Evolutionary conservation across 805 yeast genomes (phyloP).

Genomic region (Schizosaccharomyces octosporus): DNA sequence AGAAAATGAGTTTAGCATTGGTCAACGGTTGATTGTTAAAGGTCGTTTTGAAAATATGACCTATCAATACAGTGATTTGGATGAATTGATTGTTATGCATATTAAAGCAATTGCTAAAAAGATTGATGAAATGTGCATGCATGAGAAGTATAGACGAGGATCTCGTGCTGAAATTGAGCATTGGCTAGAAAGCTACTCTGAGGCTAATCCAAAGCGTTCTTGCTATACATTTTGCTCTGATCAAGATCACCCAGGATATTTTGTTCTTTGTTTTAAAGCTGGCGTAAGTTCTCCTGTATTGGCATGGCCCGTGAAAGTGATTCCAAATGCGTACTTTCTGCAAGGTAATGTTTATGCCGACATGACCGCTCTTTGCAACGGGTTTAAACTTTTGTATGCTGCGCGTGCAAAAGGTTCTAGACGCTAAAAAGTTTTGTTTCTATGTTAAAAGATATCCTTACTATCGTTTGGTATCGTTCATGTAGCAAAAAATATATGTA

Average conservation of each 20-base stretch:
- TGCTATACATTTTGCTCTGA: slow-evolving; percentile 80
- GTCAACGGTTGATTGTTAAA: slow-evolving; percentile 29
- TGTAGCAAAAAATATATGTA: background rate
- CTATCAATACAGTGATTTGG: slow-evolving; percentile 58
- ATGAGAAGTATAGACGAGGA: slow-evolving; percentile 75
- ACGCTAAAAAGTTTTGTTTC: background rate
- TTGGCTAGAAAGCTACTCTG: slow-evolving; percentile 71
- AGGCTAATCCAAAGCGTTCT: slow-evolving; percentile 73
- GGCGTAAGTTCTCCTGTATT: slow-evolving; percentile 24
- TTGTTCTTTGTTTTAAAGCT: slow-evolving; percentile 63
- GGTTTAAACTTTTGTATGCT: slow-evolving; percentile 48
- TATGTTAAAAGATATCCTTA: background rate
- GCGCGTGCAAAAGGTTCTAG: slow-evolving; percentile 1
- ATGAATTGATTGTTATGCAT: slow-evolving; percentile 73
- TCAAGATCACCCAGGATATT: slow-evolving; percentile 84
- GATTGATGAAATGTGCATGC: slow-evolving; percentile 59
- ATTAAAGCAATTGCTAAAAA: slow-evolving; percentile 61
- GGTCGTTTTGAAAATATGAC: slow-evolving; percentile 19
- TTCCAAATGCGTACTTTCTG: slow-evolving; percentile 53
- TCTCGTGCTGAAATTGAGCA: slow-evolving; percentile 54
- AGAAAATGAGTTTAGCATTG: slow-evolving; percentile 36
- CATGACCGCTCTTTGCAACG: slow-evolving; percentile 71
- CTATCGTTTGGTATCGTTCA: background rate
- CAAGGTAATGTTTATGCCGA: slow-evolving; percentile 69
- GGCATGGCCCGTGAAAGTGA: slow-evolving; percentile 79